Conservation (phyloP, 805 yeast genomes). For the Lachancea sp. region DNA sequence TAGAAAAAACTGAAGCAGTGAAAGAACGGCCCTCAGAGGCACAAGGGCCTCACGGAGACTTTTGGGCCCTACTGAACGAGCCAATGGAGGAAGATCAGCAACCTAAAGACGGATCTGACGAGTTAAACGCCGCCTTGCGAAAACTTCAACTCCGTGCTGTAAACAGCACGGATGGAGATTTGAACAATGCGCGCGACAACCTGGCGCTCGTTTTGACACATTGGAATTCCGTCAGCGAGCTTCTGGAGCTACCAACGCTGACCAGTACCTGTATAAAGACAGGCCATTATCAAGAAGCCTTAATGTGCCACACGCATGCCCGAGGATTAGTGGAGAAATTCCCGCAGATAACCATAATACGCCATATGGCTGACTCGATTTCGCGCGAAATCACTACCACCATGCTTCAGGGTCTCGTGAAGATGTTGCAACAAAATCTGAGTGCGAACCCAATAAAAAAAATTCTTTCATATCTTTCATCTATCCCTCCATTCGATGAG, state of each 20-base stretch:
- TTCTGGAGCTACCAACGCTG: slow-evolving; percentile 77
- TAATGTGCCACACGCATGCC: slow-evolving; percentile 73
- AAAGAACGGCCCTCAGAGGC: slow-evolving; percentile 8
- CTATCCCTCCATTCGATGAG: slow-evolving; percentile 50
- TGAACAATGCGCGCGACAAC: slow-evolving; percentile 12
- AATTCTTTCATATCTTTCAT: slow-evolving; percentile 65
- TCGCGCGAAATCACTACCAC: slow-evolving; percentile 33
- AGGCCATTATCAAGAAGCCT: slow-evolving; percentile 84
- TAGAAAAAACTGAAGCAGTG: slow-evolving; percentile 17
- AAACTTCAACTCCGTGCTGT: slow-evolving; percentile 18
- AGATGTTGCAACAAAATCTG: slow-evolving; percentile 64
- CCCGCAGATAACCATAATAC: slow-evolving; percentile 37
- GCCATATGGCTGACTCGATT: slow-evolving; percentile 23
- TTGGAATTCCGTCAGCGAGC: slow-evolving; percentile 66
- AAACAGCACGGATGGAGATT: neutral
- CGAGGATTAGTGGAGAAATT: slow-evolving; percentile 64
- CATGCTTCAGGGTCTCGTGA: slow-evolving; percentile 67
- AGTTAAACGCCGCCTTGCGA: slow-evolving; percentile 28
- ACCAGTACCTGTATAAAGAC: slow-evolving; percentile 77
- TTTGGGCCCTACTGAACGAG: slow-evolving; percentile 9
- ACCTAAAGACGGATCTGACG: slow-evolving; percentile 18
- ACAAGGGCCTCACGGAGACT: neutral
- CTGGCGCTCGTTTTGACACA: slow-evolving; percentile 45
- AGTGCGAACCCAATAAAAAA: slow-evolving; percentile 76
- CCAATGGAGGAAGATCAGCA: slow-evolving; percentile 10